Evolutionary conservation across 352 stramenopile species (phyloP), one percentile per base, ranked within the genome.

Genomic region (Globisporangium nunn): DNA sequence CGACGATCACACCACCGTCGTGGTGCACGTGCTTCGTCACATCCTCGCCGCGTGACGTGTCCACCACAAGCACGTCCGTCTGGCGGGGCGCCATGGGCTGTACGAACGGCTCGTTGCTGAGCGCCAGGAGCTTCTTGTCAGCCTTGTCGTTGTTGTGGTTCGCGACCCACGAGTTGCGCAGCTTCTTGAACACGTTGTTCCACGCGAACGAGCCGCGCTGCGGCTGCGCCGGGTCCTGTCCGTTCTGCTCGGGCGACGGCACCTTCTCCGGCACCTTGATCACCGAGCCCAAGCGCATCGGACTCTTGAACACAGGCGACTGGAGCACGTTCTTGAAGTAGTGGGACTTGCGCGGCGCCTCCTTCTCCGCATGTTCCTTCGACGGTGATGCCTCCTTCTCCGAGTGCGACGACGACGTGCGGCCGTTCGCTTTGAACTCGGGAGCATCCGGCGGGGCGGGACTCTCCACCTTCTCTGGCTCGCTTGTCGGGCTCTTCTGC

Each of bases 241-340:
- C 11, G 62, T 54, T 53, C 48, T 67, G 55, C 18, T 75, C 69
- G 17, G 71, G 67, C 12, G 74, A 68, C 17, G 74, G 64, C 14
- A 75, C 60, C 61, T 85, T 85, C 62, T 81, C 71, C 35, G 71
- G 71, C 3, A 74, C 59, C 54, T 75, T 77, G 65, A 93, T 93
- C 49, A 93, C 76, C 0, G 80, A 87, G 3, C 83, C 80, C 4
- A 91, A 63, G 12, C 80, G 77, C 75, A 91, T 91, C 15, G 81
- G 77, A 8, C 74, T 77, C 59, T 88, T 87, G 60, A 92, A 91
- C 50, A 91, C 82, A 31, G 84, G 84, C 6, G 84, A 90, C 60
- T 91, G 81, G 31, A 94, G 65, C 49, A 94, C 83, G 43, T 89
- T 85, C 65, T 91, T 91, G 54, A 94, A 84, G 70, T 93, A 94